Percentiles rank a stretch among this genome's conserved stretches.
These are phyloP conservation scores for Rhodomyrtus tomentosa DNA, from an alignment of 345 rosid genomes.

Conservation along the genomic window DNA sequence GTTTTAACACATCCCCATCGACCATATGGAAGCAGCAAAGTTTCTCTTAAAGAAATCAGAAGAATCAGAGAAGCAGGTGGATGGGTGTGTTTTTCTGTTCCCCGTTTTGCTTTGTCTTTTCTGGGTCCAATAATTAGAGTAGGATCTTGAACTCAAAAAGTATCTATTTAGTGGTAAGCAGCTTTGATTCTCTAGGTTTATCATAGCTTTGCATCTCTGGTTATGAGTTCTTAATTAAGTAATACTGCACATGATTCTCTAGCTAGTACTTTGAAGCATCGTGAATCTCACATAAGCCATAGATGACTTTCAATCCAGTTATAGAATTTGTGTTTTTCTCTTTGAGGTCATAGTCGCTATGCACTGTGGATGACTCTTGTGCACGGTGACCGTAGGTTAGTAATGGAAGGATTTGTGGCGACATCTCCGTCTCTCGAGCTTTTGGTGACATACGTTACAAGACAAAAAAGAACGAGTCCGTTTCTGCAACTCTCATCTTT, in stretches of 20 bases:
- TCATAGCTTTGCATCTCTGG: background rate
- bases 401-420: conserved; percentile 94
- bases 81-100: conserved; percentile 77
- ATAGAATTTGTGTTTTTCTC: background rate
- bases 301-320: background rate
- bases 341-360: background rate
- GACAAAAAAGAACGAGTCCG: conserved; percentile 79
- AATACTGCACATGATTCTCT: background rate
- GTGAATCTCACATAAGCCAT: background rate
- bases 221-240: background rate
- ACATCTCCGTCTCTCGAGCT: conserved; percentile 91
- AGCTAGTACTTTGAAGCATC: background rate
- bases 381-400: conserved; percentile 30
- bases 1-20: conserved; percentile 71
- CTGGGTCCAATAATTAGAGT: background rate
- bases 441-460: conserved; percentile 88
- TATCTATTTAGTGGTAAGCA: background rate
- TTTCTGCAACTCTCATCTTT: background rate
- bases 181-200: background rate
- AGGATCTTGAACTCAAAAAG: background rate
- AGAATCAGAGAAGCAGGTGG: conserved; percentile 99
- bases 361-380: background rate
- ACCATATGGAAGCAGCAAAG: conserved; percentile 65
- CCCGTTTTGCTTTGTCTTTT: background rate
- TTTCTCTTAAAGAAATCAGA: conserved; percentile 63